Conservation (phyloP, 306 rosid genomes). For the Dryas alaskensis region DNA sequence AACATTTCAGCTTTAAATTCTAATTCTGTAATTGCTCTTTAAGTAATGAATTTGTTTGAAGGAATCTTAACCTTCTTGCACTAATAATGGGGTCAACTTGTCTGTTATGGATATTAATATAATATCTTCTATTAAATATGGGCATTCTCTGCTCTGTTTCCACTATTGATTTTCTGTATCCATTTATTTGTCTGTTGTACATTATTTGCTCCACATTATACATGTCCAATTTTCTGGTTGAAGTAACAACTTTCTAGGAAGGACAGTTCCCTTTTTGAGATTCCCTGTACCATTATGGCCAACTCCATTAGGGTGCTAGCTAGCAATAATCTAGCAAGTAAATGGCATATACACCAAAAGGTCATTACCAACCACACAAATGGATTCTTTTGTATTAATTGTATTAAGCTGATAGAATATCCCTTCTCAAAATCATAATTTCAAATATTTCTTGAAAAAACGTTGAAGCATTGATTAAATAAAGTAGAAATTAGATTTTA, state of each 20-base stretch:
- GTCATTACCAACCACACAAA: conserved; percentile 13
- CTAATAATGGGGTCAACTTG: conserved; percentile 18
- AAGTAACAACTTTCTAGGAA: conserved; percentile 15
- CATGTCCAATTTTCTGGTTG: background rate
- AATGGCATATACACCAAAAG: background rate
- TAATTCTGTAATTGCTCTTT: background rate
- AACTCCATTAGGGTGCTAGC: conserved; percentile 1
- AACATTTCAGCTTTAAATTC: background rate
- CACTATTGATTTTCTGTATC: conserved; percentile 20
- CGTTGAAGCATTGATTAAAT: background rate
- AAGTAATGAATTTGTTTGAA: background rate
- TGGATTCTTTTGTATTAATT: background rate
- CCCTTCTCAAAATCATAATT: background rate
- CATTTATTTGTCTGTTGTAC: conserved; percentile 15
- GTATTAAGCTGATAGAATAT: background rate
- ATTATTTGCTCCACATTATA: background rate
- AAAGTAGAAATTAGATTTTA: background rate
- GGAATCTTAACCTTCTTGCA: conserved; percentile 12
- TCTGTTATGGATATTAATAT: background rate
- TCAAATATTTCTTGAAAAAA: background rate
- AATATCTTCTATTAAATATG: background rate
- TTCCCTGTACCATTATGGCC: conserved; percentile 28
- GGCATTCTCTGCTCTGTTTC: conserved; percentile 6
- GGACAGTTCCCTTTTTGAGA: conserved; percentile 12
- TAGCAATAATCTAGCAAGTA: background rate